These are phyloP conservation scores for Pezicula neosporulosa DNA, from an alignment of 2,329 filamentous ascomycete genomes.

Conservation along the genomic window DNA sequence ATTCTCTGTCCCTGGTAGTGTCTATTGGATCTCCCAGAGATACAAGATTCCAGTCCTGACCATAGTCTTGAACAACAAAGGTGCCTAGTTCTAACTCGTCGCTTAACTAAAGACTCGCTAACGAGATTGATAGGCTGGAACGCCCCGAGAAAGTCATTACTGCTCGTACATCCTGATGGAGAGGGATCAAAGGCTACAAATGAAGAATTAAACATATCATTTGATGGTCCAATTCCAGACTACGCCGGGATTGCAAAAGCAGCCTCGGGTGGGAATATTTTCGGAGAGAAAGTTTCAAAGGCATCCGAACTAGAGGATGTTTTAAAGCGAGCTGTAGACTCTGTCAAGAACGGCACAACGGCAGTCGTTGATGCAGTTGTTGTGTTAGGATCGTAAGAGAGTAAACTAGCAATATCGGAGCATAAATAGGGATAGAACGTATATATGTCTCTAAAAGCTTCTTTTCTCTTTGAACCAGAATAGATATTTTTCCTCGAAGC, in stretches of 20 bases:
- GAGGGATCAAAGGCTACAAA: constrained; percentile 58
- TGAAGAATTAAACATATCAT: constrained; percentile 63
- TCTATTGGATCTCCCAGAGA: constrained; percentile 66
- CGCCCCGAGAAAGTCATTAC: constrained; percentile 55
- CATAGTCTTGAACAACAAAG: constrained; percentile 67
- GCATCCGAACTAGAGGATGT: constrained; percentile 50
- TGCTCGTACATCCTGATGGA: constrained; percentile 64
- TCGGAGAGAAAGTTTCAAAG: constrained; percentile 55
- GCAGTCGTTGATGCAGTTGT: constrained; percentile 53
- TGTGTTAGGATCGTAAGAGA: constrained; percentile 19
- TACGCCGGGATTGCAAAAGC: constrained; percentile 67
- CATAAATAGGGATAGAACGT: too few species aligned
- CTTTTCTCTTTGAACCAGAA: too few species aligned
- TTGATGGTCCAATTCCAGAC: constrained; percentile 58
- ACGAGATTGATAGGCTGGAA: constrained; percentile 51
- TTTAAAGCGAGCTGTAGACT: constrained; percentile 55
- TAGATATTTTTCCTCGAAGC: too few species aligned
- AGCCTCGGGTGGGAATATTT: constrained; percentile 57
- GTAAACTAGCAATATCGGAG: too few species aligned
- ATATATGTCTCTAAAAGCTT: too few species aligned
- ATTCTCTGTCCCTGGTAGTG: constrained; percentile 60
- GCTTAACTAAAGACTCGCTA: neutral
- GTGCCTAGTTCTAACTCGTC: constrained; percentile 11
- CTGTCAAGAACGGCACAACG: constrained; percentile 51
- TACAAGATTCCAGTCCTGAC: constrained; percentile 65